Evolutionary conservation across 306 rosid genomes (phyloP), one percentile per base, ranked within the genome.

Genomic region (Gleditsia sinensis): DNA sequence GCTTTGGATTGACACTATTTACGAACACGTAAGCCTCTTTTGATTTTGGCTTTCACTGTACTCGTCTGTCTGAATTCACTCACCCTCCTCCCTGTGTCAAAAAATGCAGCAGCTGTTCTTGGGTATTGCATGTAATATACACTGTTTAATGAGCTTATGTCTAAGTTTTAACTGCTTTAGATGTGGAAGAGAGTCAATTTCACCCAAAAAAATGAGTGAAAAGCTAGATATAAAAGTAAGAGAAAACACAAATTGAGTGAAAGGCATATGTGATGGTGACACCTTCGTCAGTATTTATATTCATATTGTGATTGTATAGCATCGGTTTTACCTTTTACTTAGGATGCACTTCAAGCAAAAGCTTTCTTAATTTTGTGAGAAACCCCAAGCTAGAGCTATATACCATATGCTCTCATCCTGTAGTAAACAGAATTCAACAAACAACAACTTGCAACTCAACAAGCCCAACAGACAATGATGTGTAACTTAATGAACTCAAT

Each of bases 1-100:
- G 80, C 85, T 79, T 94, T 82, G 98, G 98, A 33, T 76, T 94
- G 87, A 58, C 86, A 25, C 80, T 94, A 58, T 94, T 79, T 80
- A 90, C 75, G 84, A 91, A 88, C 90, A 83, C 97, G 98, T 91
- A 83, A 86, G 88, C 33, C 69, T 67, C 71, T 75, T 75, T 9
- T 50, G 37, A 24, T 49, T 76, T 72, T 61, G 70, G 46, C 16
- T 54, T 20, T 59, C 39, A 57, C 69, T 49, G 16, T 16, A 9
- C 21, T 51, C 34, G 28, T 28, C 24, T 60, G 12, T 73, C 70
- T 50, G 36, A 74, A 36, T 45, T 75, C 32, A 71, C 16, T 75
- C 77, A 27, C 24, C 14, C 7, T 25, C 25, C 68, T 61, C 65
- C 54, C 11, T 23, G 45, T 50, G 4, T 27, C 7, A 57, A 56